phyloP scores from a whole-genome alignment of 164 flowering plant genomes.

The Amborella trichopoda region DNA sequence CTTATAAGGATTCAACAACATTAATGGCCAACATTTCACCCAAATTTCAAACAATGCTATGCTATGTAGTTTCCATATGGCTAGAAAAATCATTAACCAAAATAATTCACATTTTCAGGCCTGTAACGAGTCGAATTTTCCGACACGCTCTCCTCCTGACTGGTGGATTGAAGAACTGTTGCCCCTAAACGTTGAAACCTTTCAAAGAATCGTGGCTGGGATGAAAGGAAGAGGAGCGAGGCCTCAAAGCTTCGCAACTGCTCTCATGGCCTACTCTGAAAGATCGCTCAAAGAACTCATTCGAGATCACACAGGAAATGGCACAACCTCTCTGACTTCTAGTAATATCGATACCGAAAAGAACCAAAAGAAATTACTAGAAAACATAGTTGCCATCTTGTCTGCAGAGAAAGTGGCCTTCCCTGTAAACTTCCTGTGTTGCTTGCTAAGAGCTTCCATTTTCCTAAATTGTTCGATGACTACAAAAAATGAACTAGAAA shows the following conservation, averaged over 20 bases:
- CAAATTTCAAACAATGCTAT: too few relatives aligned
- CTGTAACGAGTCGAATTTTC: slow-evolving; percentile 71
- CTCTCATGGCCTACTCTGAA: slow-evolving; percentile 65
- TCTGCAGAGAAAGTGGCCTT: slow-evolving; percentile 62
- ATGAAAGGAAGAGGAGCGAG: slow-evolving; percentile 67
- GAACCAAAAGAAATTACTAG: slow-evolving; percentile 33
- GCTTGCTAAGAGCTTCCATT: slow-evolving; percentile 69
- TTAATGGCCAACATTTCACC: too few relatives aligned
- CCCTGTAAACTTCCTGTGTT: slow-evolving; percentile 64
- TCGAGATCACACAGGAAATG: slow-evolving; percentile 49
- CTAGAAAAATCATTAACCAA: neutral
- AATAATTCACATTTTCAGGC: slow-evolving; percentile 22
- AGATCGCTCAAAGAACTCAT: slow-evolving; percentile 52
- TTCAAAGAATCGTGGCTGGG: slow-evolving; percentile 33
- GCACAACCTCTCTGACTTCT: slow-evolving; percentile 10
- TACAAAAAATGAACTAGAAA: slow-evolving; percentile 72
- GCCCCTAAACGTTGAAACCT: slow-evolving; percentile 33
- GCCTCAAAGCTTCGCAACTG: slow-evolving; percentile 38
- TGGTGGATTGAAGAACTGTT: slow-evolving; percentile 93
- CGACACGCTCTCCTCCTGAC: slow-evolving; percentile 64
- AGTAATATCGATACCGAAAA: slow-evolving; percentile 15
- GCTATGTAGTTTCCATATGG: too few relatives aligned
- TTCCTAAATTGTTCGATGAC: slow-evolving; percentile 30
- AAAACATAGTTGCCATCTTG: slow-evolving; percentile 46
- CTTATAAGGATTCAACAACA: too few relatives aligned